Evolutionary conservation across 2,329 filamentous ascomycete species (phyloP).

Genomic region (Magnaporthiopsis incrustans): DNA sequence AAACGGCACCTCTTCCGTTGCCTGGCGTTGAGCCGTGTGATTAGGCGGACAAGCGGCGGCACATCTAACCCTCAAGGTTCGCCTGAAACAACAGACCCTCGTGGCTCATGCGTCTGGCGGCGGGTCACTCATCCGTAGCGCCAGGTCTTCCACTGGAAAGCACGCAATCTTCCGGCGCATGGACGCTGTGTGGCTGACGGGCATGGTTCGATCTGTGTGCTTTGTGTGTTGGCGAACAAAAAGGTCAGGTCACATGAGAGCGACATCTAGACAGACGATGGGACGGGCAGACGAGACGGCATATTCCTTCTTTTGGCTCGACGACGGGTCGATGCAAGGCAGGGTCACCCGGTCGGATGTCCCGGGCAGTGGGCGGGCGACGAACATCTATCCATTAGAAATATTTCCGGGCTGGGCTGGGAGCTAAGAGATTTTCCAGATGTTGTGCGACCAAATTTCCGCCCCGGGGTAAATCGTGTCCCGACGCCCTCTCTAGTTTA

Average conservation of each 20-base stretch:
- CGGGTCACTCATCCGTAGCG: neutral
- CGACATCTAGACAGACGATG: too few species aligned
- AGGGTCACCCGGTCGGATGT: neutral
- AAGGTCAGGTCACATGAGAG: neutral
- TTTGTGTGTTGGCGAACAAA: neutral
- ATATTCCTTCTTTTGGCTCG: neutral
- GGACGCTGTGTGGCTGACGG: too few species aligned
- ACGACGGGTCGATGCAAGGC: too few species aligned
- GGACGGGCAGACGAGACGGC: neutral
- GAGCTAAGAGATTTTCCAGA: neutral
- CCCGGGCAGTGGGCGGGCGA: too few species aligned
- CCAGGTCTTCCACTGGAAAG: neutral
- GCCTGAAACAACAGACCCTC: neutral
- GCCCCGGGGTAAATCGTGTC: too few species aligned
- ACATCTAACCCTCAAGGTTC: too few species aligned
- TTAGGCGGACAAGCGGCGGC: too few species aligned
- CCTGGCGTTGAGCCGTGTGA: too few species aligned
- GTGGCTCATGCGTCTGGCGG: too few species aligned
- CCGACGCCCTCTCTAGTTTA: too few species aligned
- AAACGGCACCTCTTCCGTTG: neutral
- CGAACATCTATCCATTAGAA: neutral
- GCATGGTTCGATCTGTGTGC: too few species aligned
- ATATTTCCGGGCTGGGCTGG: too few species aligned
- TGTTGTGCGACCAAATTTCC: neutral
- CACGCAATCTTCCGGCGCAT: neutral